Evolutionary conservation across 2,329 filamentous ascomycete genomes (phyloP).

Genomic region (Paecilomyces sp.): DNA sequence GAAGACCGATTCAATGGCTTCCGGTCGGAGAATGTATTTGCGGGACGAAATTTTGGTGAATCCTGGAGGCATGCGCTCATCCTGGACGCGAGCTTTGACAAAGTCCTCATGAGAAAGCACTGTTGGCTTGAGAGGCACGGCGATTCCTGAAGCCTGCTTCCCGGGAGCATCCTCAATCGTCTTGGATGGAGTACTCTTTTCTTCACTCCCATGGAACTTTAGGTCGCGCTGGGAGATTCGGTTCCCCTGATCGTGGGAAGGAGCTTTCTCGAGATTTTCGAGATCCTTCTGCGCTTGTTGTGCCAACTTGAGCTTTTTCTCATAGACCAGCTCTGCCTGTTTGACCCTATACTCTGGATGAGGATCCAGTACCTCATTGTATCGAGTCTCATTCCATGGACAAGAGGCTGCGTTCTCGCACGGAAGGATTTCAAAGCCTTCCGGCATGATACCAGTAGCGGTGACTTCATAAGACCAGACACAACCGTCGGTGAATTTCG

Average conservation of each 20-base stretch:
- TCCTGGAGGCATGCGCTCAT: slow-evolving; percentile 36
- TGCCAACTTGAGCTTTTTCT: slow-evolving; percentile 7
- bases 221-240: neutral
- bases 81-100: slow-evolving; percentile 30
- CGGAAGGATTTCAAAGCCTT: slow-evolving; percentile 47
- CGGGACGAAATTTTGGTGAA: slow-evolving; percentile 31
- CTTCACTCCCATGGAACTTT: neutral
- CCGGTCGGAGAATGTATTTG: slow-evolving; percentile 48
- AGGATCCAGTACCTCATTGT: slow-evolving; percentile 38
- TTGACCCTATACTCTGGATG: slow-evolving; percentile 20
- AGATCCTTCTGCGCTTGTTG: slow-evolving; percentile 1
- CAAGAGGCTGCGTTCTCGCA: slow-evolving; percentile 42
- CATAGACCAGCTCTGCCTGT: slow-evolving; percentile 16
- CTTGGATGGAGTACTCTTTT: slow-evolving; percentile 5
- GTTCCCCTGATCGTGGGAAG: neutral
- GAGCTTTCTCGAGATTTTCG: neutral
- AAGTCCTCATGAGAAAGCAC: slow-evolving; percentile 33
- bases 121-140: slow-evolving; percentile 9
- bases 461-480: slow-evolving; percentile 56
- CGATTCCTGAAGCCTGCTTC: neutral
- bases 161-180: neutral
- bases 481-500: slow-evolving; percentile 53
- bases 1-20: slow-evolving; percentile 76
- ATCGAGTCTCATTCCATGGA: slow-evolving; percentile 48
- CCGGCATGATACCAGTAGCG: slow-evolving; percentile 55